Evolutionary conservation across 1,284 basidiomycete species (phyloP).

Genomic region (Wallemia ichthyophaga): DNA sequence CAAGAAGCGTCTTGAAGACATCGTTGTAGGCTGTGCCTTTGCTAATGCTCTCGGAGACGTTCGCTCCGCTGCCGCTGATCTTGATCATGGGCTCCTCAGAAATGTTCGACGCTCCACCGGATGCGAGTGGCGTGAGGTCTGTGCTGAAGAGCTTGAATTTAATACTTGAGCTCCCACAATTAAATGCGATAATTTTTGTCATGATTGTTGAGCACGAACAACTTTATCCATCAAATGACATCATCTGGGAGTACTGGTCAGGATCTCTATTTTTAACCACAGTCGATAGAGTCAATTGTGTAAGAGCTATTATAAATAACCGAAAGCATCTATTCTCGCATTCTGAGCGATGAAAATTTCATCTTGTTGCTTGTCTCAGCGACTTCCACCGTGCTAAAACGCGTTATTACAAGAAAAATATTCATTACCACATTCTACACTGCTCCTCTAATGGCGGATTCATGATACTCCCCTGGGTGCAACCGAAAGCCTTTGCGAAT

Average conservation of each 20-base stretch:
- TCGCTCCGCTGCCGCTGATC: slow-evolving; percentile 14
- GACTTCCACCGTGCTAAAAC: too few species aligned
- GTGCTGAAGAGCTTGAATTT: slow-evolving; percentile 34
- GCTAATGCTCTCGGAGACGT: slow-evolving; percentile 22
- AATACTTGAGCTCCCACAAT: slow-evolving; percentile 43
- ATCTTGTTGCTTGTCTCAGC: too few species aligned
- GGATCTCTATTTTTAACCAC: too few species aligned
- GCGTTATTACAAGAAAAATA: too few species aligned
- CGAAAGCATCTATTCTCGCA: too few species aligned
- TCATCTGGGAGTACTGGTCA: too few species aligned
- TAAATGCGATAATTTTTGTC: slow-evolving; percentile 12
- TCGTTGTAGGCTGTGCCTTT: slow-evolving; percentile 14
- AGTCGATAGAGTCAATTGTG: too few species aligned
- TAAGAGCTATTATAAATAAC: too few species aligned
- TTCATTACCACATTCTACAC: not conserved
- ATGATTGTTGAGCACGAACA: not conserved
- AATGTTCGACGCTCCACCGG: slow-evolving; percentile 19
- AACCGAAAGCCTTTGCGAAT: not conserved
- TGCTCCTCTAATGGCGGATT: not conserved
- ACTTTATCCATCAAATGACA: too few species aligned
- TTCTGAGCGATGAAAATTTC: too few species aligned
- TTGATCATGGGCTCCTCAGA: slow-evolving; percentile 23
- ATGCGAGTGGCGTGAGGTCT: slow-evolving; percentile 8
- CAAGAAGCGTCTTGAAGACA: slow-evolving; percentile 33
- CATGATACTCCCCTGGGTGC: not conserved